Evolutionary conservation across 768 basidiomycete genomes (phyloP), one percentile per base, ranked within the genome.

Genomic region (Leccinum variicolor): DNA sequence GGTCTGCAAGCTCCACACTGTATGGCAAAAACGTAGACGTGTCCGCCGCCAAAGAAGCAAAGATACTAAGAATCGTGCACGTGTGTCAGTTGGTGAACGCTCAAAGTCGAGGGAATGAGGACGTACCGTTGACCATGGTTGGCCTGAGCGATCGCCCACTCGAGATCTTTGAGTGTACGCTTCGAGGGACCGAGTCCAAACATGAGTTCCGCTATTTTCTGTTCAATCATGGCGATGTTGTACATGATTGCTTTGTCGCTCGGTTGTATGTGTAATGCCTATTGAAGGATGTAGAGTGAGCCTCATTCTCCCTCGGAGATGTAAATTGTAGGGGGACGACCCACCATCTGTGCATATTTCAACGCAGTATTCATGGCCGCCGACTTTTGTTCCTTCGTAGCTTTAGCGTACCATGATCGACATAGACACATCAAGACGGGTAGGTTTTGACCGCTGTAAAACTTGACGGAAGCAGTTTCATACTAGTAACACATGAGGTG

Each of bases 211-310:
- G 93, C 91, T 0, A 91, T 87, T 73, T 98, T 98, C 70, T 99
- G 97, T 72, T 95, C 88, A 33, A 98, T 94, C 90, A 99, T 95
- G 54, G 96, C 95, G 65, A 98, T 92, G 72, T 99, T 98, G 75
- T 95, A 98, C 45, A 93, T 59, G 52, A 89, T 85, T 3, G 93
- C 90, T 68, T 95, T 94, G 76, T 99, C 97, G 55, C 79, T 82
- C 0, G 94, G 94, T 62, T 89, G 86, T 6, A 94, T 73, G 61
- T 92, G 88, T 15, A 90, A 77, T 1, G 95, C 94, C 95, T 98
- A 61, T 5, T 6, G 9, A 11, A 52, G 26, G 10, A 26, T 56
- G 2, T 14, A 25, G 23, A 64, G 61, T 53, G 36, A 54, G 41
- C 21, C 7, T 28, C 56, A 9, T 29, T 17, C 17, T 33, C 50